A percentile compares a stretch with the other conserved stretches of the same genome.
Evolutionary conservation across 805 yeast species (phyloP).

Genomic region (Candida rishiriensis): DNA sequence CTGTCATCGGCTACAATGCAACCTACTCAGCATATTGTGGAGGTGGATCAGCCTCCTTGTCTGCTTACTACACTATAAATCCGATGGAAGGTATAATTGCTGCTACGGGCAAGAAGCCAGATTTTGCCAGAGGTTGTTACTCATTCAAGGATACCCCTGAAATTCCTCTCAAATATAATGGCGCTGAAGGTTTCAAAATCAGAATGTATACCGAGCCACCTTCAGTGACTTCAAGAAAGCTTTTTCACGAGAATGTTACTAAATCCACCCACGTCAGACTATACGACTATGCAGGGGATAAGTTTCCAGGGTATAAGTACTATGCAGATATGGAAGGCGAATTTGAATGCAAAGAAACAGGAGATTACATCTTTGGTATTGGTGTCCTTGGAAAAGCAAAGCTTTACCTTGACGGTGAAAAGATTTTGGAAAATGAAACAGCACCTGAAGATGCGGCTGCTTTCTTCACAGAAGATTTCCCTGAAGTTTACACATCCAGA

Average conservation of each 20-base stretch:
- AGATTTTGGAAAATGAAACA: no score
- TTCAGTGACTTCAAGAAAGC: conserved; percentile 24
- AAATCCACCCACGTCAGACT: conserved; percentile 35
- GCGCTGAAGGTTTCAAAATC: conserved; percentile 7
- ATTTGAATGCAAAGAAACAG: no score
- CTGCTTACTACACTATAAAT: conserved; percentile 19
- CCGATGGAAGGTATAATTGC: conserved; percentile 16
- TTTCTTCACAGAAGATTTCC: conserved; percentile 37
- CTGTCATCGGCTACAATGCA: conserved; percentile 61
- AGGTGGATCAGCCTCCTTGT: conserved; percentile 55
- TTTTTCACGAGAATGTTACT: conserved; percentile 23
- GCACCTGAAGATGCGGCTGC: conserved; percentile 27
- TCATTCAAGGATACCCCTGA: conserved; percentile 4
- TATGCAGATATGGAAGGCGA: no score
- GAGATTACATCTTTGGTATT: no score
- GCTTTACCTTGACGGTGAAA: conserved; percentile 36
- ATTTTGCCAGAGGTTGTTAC: conserved; percentile 12
- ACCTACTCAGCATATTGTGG: conserved; percentile 47
- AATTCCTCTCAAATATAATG: no score
- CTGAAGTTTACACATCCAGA: conserved; percentile 1
- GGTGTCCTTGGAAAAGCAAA: no score
- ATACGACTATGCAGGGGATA: conserved; percentile 26
- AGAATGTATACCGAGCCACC: conserved; percentile 23
- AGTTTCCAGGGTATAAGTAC: no score
- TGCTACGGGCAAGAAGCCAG: conserved; percentile 15